phyloP scores from a whole-genome alignment of 192 early-diverging fungal species.

The Diversispora epigaea region DNA sequence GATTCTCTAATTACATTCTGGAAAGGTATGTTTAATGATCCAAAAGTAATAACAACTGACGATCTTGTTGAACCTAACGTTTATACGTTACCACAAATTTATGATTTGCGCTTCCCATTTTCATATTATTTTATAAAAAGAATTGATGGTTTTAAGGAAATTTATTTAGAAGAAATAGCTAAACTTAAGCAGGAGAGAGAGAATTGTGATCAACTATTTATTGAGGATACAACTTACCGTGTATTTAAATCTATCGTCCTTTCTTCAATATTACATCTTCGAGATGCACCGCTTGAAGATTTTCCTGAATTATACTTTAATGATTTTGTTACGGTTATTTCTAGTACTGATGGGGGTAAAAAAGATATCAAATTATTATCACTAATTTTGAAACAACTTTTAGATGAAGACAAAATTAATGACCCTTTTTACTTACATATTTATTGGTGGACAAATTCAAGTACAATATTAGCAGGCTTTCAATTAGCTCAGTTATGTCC shows the following conservation, averaged over 20 bases:
- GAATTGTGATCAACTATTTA: slow-evolving; percentile 7
- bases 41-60: not conserved
- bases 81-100: not conserved
- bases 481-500: slow-evolving; percentile 14
- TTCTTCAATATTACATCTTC: not conserved
- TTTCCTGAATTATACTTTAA: slow-evolving; percentile 20
- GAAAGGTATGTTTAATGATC: not conserved
- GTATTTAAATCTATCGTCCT: not conserved
- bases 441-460: slow-evolving; percentile 27
- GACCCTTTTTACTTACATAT: slow-evolving; percentile 22
- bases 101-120: slow-evolving; percentile 29
- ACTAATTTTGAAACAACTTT: not conserved
- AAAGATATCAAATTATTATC: not conserved
- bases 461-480: slow-evolving; percentile 4
- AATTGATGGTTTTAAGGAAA: slow-evolving; percentile 20
- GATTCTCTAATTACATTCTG: slow-evolving; percentile 15
- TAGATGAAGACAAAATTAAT: slow-evolving; percentile 3
- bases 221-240: not conserved
- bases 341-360: not conserved
- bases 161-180: slow-evolving; percentile 13
- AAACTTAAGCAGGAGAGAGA: not conserved
- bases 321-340: slow-evolving; percentile 19
- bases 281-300: not conserved
- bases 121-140: slow-evolving; percentile 28
- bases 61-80: not conserved